Conservation (phyloP, 768 basidiomycete species). For the Boletus coccyginus region DNA sequence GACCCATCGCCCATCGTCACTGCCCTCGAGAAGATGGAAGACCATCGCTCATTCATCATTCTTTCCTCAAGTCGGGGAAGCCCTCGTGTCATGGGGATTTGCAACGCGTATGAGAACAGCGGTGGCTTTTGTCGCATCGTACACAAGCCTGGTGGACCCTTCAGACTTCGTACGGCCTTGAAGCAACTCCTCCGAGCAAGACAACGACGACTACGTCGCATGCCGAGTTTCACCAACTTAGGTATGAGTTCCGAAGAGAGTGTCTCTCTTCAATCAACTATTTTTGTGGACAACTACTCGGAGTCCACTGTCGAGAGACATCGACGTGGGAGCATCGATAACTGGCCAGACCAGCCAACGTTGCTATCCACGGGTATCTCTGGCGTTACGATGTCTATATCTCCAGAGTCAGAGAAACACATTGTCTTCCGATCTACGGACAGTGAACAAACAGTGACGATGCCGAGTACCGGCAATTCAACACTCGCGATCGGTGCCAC, state of each 20-base stretch:
- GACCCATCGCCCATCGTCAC: conserved; percentile 56
- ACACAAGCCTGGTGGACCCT: conserved; percentile 88
- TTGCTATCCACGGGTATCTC: conserved; percentile 8
- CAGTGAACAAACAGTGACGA: conserved; percentile 6
- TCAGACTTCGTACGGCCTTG: conserved; percentile 62
- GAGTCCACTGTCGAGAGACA: conserved; percentile 18
- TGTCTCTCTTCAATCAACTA: conserved; percentile 26
- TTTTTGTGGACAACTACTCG: conserved; percentile 25
- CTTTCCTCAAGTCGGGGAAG: conserved; percentile 70
- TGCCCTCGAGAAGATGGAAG: conserved; percentile 57
- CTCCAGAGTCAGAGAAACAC: conserved; percentile 33
- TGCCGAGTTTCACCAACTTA: conserved; percentile 16
- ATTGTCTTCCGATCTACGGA: conserved; percentile 14
- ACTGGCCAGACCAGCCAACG: conserved; percentile 22
- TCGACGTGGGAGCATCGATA: conserved; percentile 34
- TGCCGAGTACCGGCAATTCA: conserved; percentile 28
- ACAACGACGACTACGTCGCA: conserved; percentile 30
- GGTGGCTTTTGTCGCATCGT: conserved; percentile 89
- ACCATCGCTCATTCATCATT: conserved; percentile 66
- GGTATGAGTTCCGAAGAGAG: conserved; percentile 25
- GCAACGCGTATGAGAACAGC: conserved; percentile 68
- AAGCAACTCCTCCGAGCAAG: conserved; percentile 41
- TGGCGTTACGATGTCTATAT: conserved; percentile 14
- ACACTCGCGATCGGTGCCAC: conserved; percentile 55
- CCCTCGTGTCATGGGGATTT: conserved; percentile 56